Conservation (phyloP, 2,329 filamentous ascomycete genomes). For the Diaporthe helianthi region DNA sequence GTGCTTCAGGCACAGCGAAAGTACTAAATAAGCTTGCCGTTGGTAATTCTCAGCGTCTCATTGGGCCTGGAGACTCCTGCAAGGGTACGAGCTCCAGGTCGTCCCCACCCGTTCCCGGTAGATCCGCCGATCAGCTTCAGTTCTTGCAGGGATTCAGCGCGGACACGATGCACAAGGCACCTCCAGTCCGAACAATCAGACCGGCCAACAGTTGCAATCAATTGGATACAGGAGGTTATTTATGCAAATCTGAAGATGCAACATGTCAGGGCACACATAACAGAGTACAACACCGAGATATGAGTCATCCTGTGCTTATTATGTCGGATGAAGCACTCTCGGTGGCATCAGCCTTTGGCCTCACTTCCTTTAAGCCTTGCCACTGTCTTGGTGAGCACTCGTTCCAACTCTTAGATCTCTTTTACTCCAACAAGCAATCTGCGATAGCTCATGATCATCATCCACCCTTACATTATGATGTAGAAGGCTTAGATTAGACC, state of each 20-base stretch:
- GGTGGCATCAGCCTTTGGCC: no score
- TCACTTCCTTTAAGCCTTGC: no score
- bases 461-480: neutral
- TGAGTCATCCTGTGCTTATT: neutral
- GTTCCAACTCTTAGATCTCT: neutral
- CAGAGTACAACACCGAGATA: neutral
- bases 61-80: constrained; percentile 7
- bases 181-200: neutral
- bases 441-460: neutral
- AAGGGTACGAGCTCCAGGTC: neutral
- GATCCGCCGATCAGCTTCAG: constrained; percentile 9
- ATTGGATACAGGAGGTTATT: neutral
- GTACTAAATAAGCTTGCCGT: neutral
- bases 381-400: neutral
- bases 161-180: neutral
- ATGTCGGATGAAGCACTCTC: neutral
- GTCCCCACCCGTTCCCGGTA: constrained; percentile 7
- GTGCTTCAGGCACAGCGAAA: neutral
- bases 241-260: neutral
- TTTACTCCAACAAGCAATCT: neutral
- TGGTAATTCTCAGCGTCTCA: constrained; percentile 31
- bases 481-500: neutral
- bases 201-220: neutral
- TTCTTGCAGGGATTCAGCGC: neutral
- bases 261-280: neutral